phyloP scores from a whole-genome alignment of 2,329 filamentous ascomycete species.

The Alternaria viburni region DNA sequence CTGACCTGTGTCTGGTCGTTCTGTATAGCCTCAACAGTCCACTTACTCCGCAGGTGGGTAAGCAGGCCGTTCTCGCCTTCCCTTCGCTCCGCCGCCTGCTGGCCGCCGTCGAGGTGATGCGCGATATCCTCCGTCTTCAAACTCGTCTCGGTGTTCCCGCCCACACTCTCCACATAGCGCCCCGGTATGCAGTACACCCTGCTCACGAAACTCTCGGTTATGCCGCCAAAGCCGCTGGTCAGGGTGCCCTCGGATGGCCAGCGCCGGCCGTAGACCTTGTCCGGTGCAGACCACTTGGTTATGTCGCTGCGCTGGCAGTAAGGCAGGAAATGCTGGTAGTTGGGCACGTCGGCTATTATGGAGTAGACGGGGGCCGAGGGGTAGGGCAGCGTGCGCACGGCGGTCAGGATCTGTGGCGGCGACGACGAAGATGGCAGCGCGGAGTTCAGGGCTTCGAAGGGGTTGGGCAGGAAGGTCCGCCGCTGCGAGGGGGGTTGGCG shows the following conservation, averaged over 20 bases:
- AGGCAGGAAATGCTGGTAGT: slow-evolving; percentile 85
- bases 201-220: slow-evolving; percentile 84
- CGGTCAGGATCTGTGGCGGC: slow-evolving; percentile 71
- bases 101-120: slow-evolving; percentile 49
- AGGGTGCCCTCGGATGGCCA: slow-evolving; percentile 80
- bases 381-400: slow-evolving; percentile 79
- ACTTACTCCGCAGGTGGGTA: slow-evolving; percentile 71
- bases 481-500: slow-evolving; percentile 20
- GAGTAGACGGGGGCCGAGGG: slow-evolving; percentile 73
- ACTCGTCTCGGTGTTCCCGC: slow-evolving; percentile 61
- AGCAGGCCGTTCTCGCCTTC: slow-evolving; percentile 57
- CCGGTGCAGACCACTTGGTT: slow-evolving; percentile 71
- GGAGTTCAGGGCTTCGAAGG: slow-evolving; percentile 51
- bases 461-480: slow-evolving; percentile 55
- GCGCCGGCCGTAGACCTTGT: slow-evolving; percentile 53
- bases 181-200: slow-evolving; percentile 78
- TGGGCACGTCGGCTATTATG: slow-evolving; percentile 84
- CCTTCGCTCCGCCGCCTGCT: slow-evolving; percentile 2
- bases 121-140: slow-evolving; percentile 50
- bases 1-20: slow-evolving; percentile 72
- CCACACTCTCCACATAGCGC: slow-evolving; percentile 76
- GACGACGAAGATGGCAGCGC: slow-evolving; percentile 36
- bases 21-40: slow-evolving; percentile 62
- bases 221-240: slow-evolving; percentile 81
- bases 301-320: slow-evolving; percentile 83